Percentiles rank a stretch among this genome's conserved stretches.
These are phyloP conservation scores for Albatrellus ellisii DNA, from an alignment of 768 basidiomycete genomes.

Conservation along the genomic window DNA sequence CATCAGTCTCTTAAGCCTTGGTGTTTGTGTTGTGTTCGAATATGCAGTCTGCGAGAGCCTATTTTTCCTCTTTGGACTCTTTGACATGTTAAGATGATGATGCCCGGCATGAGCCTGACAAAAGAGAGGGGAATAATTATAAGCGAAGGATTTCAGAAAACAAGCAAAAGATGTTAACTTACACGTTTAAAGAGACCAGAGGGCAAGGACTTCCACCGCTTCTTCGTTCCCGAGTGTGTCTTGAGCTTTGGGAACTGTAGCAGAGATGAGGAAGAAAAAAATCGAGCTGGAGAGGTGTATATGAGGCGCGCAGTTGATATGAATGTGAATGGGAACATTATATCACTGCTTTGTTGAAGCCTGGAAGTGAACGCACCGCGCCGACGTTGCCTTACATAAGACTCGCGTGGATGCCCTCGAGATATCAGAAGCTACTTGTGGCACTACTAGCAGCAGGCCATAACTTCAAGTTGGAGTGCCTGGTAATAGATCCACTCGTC, in stretches of 20 bases:
- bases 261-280: constrained; percentile 47
- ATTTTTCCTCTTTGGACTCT: constrained; percentile 54
- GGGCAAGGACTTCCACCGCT: constrained; percentile 63
- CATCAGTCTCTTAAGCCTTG: constrained; percentile 54
- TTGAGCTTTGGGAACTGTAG: constrained; percentile 64
- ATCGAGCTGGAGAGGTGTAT: constrained; percentile 15
- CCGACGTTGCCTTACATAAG: no score
- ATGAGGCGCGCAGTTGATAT: constrained; percentile 5
- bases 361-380: no score
- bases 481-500: no score
- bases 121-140: neutral
- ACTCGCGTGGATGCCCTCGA: no score
- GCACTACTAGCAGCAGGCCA: no score
- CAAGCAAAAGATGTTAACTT: constrained; percentile 15
- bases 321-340: constrained; percentile 19
- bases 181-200: constrained; percentile 65
- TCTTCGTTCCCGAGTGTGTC: constrained; percentile 70
- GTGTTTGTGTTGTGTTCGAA: constrained; percentile 50
- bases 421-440: no score
- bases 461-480: no score
- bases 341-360: no score
- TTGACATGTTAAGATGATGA: constrained; percentile 58
- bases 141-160: neutral
- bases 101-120: constrained; percentile 56
- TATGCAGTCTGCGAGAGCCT: constrained; percentile 52